Evolutionary conservation across 1,139 yeast genomes (phyloP).

Genomic region (Pichia sp.): DNA sequence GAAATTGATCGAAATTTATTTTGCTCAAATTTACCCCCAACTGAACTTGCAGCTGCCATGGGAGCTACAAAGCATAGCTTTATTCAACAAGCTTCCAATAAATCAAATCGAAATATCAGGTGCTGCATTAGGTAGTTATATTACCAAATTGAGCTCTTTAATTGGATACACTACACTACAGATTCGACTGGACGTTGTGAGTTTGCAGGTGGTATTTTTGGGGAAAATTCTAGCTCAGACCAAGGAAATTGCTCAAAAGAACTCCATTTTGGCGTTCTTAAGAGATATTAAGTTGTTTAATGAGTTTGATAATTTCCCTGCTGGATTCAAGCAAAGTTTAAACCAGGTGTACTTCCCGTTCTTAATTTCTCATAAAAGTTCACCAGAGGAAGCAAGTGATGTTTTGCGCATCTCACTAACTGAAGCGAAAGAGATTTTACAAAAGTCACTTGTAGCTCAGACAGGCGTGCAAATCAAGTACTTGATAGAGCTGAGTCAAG

Average conservation of each 20-base stretch:
- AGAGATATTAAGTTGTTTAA: constrained; percentile 1
- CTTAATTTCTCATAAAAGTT: neutral
- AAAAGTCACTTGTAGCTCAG: neutral
- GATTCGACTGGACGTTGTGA: constrained; percentile 12
- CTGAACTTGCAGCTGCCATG: constrained; percentile 14
- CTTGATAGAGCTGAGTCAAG: constrained; percentile 15
- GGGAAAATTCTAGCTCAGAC: constrained; percentile 7
- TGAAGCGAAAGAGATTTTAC: constrained; percentile 4
- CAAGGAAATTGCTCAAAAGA: neutral
- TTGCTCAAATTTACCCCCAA: constrained; percentile 10
- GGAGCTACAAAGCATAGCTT: constrained; percentile 19
- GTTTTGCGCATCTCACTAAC: neutral
- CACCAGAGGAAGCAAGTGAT: neutral
- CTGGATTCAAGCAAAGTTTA: constrained; percentile 7
- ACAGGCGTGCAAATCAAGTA: constrained; percentile 11
- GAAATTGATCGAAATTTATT: constrained; percentile 11
- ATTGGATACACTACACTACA: constrained; percentile 12
- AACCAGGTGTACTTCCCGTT: constrained; percentile 12
- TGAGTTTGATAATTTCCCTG: constrained; percentile 6
- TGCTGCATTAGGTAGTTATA: constrained; percentile 1
- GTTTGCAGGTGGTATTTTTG: constrained; percentile 13
- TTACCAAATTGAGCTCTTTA: constrained; percentile 1
- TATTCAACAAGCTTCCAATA: constrained; percentile 15
- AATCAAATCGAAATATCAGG: neutral
- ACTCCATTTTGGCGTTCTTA: neutral